Evolutionary conservation across 2,329 filamentous ascomycete species (phyloP).

Genomic region (Aureobasidium vineae): DNA sequence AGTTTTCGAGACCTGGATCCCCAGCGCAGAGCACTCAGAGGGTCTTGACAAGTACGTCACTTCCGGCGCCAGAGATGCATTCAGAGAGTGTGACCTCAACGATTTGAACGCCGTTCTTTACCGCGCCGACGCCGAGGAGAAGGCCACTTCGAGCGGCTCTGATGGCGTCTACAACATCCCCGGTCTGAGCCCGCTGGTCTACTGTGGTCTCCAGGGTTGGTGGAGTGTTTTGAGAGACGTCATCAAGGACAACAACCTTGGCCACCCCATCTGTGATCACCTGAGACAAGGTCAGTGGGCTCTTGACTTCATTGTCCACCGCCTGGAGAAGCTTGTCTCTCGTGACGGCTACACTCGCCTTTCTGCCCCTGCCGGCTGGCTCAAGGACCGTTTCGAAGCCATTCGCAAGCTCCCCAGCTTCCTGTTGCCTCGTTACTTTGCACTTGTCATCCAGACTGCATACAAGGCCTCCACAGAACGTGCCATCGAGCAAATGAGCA

Average conservation of each 20-base stretch:
- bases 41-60: constrained; percentile 86
- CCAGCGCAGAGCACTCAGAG: constrained; percentile 75
- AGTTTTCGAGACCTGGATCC: constrained; percentile 94
- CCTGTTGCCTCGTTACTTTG: constrained; percentile 89
- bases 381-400: constrained; percentile 80
- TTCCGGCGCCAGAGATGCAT: constrained; percentile 74
- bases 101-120: constrained; percentile 94
- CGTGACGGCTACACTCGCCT: constrained; percentile 63
- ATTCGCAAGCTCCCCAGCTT: constrained; percentile 84
- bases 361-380: constrained; percentile 68
- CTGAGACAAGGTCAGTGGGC: constrained; percentile 90
- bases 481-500: constrained; percentile 73
- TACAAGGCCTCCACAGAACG: constrained; percentile 81
- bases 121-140: constrained; percentile 84
- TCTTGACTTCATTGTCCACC: constrained; percentile 78
- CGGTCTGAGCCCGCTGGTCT: constrained; percentile 78
- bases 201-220: constrained; percentile 97
- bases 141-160: constrained; percentile 70
- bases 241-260: constrained; percentile 84
- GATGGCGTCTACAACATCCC: constrained; percentile 92
- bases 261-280: constrained; percentile 90
- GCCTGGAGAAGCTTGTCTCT: constrained; percentile 67
- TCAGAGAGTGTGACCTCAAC: constrained; percentile 68
- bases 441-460: constrained; percentile 79
- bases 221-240: constrained; percentile 88